phyloP scores from a whole-genome alignment of 768 basidiomycete species.

The Rhizopogon roseolus region DNA sequence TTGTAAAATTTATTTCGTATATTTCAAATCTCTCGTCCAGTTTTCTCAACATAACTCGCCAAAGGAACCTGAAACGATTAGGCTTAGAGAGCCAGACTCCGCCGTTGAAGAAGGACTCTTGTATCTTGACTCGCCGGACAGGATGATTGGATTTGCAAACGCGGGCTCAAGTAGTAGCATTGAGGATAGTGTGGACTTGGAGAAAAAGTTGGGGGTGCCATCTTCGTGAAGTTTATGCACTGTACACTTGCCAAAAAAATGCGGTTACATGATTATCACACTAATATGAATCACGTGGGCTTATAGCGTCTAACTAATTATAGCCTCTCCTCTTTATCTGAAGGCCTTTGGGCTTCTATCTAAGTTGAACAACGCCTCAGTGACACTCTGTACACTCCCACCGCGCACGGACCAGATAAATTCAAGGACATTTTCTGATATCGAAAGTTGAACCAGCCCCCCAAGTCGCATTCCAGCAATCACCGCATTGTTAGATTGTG shows the following conservation, averaged over 20 bases:
- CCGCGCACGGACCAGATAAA: neutral
- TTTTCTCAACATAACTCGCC: neutral
- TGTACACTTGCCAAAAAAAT: no score
- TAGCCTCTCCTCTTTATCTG: no score
- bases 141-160: no score
- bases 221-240: neutral
- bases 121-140: neutral
- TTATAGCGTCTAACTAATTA: no score
- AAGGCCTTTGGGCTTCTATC: no score
- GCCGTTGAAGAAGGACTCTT: conserved; percentile 3
- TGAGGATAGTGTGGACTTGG: neutral
- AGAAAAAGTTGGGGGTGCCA: neutral
- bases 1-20: neutral
- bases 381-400: neutral
- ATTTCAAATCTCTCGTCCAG: neutral
- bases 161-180: neutral
- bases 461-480: no score
- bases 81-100: neutral
- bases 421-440: neutral
- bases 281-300: no score
- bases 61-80: neutral
- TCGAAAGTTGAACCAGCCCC: no score
- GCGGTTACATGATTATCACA: no score
- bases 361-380: neutral
- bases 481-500: neutral